These are phyloP conservation scores for Neoboletus magnificus DNA, from an alignment of 768 basidiomycete genomes.

Conservation along the genomic window DNA sequence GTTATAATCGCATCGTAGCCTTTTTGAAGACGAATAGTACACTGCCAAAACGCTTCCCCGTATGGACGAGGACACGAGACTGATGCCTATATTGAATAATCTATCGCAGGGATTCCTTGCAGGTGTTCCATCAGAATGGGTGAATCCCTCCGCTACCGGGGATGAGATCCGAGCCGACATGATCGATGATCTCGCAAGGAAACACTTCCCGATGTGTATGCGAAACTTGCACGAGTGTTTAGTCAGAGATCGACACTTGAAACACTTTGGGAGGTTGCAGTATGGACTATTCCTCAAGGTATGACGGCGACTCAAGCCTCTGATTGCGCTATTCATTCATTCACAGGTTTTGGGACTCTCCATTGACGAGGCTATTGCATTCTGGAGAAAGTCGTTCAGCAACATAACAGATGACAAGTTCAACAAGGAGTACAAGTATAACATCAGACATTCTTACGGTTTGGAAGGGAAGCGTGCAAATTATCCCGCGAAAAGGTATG, in stretches of 20 bases:
- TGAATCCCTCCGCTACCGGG: conserved; percentile 48
- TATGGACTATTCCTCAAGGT: conserved; percentile 97
- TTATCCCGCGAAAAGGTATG: conserved; percentile 87
- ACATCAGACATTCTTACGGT: conserved; percentile 93
- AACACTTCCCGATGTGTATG: conserved; percentile 97
- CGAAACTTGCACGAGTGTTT: conserved; percentile 81
- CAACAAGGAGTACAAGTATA: conserved; percentile 97
- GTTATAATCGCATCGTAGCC: background rate
- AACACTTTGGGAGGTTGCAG: conserved; percentile 88
- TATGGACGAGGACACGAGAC: conserved; percentile 90
- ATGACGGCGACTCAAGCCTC: conserved; percentile 1
- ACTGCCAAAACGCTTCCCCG: conserved; percentile 86
- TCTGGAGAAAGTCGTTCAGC: conserved; percentile 89
- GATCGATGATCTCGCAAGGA: conserved; percentile 81
- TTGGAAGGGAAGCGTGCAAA: conserved; percentile 93
- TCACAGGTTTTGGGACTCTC: conserved; percentile 84
- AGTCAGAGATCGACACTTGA: conserved; percentile 77
- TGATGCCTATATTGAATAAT: conserved; percentile 86
- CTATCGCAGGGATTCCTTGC: conserved; percentile 92
- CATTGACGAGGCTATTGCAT: conserved; percentile 88
- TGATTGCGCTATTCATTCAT: background rate
- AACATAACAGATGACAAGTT: conserved; percentile 88
- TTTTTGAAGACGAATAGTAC: conserved; percentile 42
- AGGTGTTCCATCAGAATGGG: conserved; percentile 85
- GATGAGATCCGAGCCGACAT: conserved; percentile 88